Conservation (phyloP, 2,329 filamentous ascomycete species). For the Eurotiales sp. region DNA sequence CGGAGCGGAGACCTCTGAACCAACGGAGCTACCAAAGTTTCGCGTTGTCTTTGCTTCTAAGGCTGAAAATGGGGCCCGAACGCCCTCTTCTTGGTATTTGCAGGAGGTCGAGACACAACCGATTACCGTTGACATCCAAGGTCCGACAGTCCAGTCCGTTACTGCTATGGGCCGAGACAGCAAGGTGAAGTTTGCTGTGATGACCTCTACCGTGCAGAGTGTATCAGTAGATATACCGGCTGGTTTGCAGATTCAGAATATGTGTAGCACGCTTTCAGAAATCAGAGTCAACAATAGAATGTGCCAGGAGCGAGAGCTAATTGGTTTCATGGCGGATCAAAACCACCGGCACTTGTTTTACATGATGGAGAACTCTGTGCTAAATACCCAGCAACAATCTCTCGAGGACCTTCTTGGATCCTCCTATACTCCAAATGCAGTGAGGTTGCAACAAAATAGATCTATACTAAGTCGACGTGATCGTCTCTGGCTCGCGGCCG, state of each 20-base stretch:
- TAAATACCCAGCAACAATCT: neutral
- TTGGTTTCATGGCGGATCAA: neutral
- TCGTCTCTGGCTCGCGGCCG: conserved; percentile 15
- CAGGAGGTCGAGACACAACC: conserved; percentile 4
- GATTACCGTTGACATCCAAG: neutral
- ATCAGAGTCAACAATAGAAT: neutral
- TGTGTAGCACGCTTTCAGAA: neutral
- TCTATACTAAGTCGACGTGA: conserved; percentile 6
- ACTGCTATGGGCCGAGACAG: neutral
- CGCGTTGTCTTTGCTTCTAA: neutral
- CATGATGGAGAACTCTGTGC: neutral
- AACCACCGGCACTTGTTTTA: neutral
- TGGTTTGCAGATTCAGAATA: neutral
- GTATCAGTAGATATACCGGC: too few relatives aligned
- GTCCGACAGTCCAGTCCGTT: neutral
- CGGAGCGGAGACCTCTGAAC: neutral
- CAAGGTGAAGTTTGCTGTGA: conserved; percentile 4
- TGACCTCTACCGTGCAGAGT: neutral
- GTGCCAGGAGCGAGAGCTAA: neutral
- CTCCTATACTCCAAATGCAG: neutral
- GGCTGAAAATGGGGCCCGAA: too few relatives aligned
- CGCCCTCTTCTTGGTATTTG: neutral
- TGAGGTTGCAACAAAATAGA: neutral
- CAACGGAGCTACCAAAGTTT: neutral
- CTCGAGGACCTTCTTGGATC: neutral